Evolutionary conservation across 1,284 basidiomycete species (phyloP), one percentile per base, ranked within the genome.

Genomic region (Cryptococcus jaspeensis): DNA sequence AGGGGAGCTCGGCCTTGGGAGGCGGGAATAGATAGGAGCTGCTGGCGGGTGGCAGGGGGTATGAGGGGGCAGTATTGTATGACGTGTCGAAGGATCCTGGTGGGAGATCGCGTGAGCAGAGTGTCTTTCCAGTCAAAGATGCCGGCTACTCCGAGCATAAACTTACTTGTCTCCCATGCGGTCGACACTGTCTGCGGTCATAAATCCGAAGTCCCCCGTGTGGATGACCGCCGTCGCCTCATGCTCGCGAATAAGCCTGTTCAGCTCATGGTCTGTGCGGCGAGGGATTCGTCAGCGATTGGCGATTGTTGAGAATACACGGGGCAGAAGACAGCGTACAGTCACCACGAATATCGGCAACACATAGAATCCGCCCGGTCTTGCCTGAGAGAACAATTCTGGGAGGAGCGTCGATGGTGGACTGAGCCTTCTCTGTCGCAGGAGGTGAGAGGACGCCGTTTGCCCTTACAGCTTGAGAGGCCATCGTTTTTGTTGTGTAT

Each of bases 201-300:
- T 96, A 79, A 99, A 97, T 56, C 96, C 96, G 86, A 99, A 99
- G 81, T 99, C 96, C 55, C 96, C 96, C 0, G 94, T 97, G 77
- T 99, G 95, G 62, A 99, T 91, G 76, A 99, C 89, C 20, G 93
- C 95, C 59, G 88, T 85, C n/a, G 92, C 92, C 71, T 88, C 87
- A 55, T 85, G 85, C 69, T 96, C 92, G 52, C 87, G 82, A 36
- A 94, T 94, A 58, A 97, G 86, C 72, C 90, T 85, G 77, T 97
- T 98, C 71, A 99, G 84, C 53, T 85, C 85, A 55, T 89, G 91
- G 60, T 68, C 74, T 76, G 68, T 62, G 65, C 63, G 59, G 25
- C 18, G n/a, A 18, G 47, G 35, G 25, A 53, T 35, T 28, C 18
- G 15, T 41, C 5, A 42, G 40, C 16, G 20, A n/a, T n/a, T n/a